Evolutionary conservation across 2,329 filamentous ascomycete species (phyloP).

Genomic region (Periconia macrospinosa): DNA sequence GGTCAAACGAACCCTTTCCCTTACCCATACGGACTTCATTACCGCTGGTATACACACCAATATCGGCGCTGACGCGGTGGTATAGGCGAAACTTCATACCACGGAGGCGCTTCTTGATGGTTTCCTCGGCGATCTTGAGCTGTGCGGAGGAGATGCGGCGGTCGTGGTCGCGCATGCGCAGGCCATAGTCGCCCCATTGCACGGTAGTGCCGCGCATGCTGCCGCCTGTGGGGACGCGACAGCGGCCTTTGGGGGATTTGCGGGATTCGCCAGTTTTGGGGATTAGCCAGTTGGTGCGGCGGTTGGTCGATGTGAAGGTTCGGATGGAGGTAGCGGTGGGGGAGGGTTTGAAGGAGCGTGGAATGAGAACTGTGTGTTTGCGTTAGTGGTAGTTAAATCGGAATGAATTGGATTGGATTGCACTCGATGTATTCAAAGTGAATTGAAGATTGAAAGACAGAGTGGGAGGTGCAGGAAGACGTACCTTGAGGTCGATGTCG

Average conservation of each 20-base stretch:
- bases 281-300: constrained; percentile 73
- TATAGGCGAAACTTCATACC: constrained; percentile 92
- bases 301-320: constrained; percentile 72
- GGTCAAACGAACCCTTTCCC: constrained; percentile 95
- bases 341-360: constrained; percentile 24
- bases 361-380: constrained; percentile 19
- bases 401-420: no score
- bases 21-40: constrained; percentile 99
- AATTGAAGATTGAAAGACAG: no score
- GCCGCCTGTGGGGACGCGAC: constrained; percentile 86
- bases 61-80: constrained; percentile 86
- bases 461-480: constrained; percentile 15
- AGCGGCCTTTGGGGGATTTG: constrained; percentile 86
- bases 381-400: no score
- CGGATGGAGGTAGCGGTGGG: constrained; percentile 48
- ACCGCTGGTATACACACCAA: constrained; percentile 92
- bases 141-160: constrained; percentile 84
- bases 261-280: constrained; percentile 79
- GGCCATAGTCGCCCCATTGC: constrained; percentile 92
- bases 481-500: constrained; percentile 14
- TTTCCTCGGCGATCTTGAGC: constrained; percentile 88
- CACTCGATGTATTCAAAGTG: no score
- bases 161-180: constrained; percentile 92
- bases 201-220: constrained; percentile 92
- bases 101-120: constrained; percentile 83